Conservation (phyloP, 108 stramenopile genomes). For the Aurantiochytrium sp. region DNA sequence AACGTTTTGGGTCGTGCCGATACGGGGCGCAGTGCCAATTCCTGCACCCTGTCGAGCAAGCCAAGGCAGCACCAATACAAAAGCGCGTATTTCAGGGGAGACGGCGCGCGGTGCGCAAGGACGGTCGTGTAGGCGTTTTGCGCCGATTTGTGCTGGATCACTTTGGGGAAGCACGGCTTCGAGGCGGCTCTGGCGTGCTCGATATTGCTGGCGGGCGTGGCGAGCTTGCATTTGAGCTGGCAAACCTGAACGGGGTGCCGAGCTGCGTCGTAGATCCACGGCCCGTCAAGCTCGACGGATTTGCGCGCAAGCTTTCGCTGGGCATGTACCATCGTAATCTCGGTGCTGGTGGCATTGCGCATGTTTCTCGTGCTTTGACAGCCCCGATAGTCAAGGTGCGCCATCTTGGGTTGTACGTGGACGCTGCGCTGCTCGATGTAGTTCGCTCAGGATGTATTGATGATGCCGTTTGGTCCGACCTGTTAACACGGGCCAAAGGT, state of each 20-base stretch:
- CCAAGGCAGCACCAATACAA: not conserved
- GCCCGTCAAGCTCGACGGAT: conserved; percentile 47
- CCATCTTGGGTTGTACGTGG: not conserved
- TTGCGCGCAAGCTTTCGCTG: conserved; percentile 61
- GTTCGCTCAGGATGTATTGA: conserved; percentile 26
- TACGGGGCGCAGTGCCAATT: not conserved
- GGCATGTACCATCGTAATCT: conserved; percentile 37
- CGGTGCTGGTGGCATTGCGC: conserved; percentile 32
- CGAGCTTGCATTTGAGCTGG: conserved; percentile 54
- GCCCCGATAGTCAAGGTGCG: conserved; percentile 20
- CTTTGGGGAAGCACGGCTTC: not conserved
- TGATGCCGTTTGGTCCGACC: not conserved
- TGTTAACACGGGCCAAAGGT: conserved; percentile 21
- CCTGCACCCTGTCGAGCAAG: not conserved
- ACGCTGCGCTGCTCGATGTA: conserved; percentile 51
- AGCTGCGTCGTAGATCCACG: conserved; percentile 69
- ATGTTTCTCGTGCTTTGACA: not conserved
- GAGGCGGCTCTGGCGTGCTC: conserved; percentile 33
- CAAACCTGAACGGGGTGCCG: conserved; percentile 50
- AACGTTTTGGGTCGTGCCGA: not conserved
- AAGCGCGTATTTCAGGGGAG: not conserved
- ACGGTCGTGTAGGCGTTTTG: not conserved
- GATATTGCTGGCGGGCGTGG: conserved; percentile 75
- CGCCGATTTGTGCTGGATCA: not conserved
- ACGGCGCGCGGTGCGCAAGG: not conserved